Evolutionary conservation across 352 stramenopile genomes (phyloP), one percentile per base, ranked within the genome.

Genomic region (Phytophthora podocarpi): DNA sequence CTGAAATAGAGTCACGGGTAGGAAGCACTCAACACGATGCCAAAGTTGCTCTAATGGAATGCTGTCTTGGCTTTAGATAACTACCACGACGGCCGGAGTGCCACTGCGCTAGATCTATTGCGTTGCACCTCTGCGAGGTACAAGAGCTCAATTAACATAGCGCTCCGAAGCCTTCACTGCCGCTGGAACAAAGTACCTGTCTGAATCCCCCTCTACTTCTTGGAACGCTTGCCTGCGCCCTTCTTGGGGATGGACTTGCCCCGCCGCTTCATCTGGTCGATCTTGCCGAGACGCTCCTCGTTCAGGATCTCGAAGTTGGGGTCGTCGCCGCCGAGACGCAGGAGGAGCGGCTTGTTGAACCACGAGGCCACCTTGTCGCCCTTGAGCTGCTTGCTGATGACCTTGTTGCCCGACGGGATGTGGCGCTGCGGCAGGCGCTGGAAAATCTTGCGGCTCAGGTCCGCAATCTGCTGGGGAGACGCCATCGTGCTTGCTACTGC

Each of bases 321-420:
- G 74, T 93, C 85, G 67, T 95, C 82, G 43, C 84, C 78, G 63
- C 84, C 84, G 16, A 93, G 68, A 69, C 82, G 80, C 64, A 91
- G 61, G 43, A 71, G 56, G 24, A 95, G 70, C 24, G 86, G 86
- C 73, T 95, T 95, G 63, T 89, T 86, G 69, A 95, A 95, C 86
- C 86, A 95, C 46, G 78, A 88, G 23, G 80, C 86, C 10, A 95
- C 71, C 72, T 91, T 93, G 31, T 95, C 86, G 45, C 86, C 86
- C 74, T 90, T 90, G 37, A 95, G 78, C 75, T 93, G 82, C 77
- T 92, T 92, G 70, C 82, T 92, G 72, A 95, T 92, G 35, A 95
- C 78, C 72, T 95, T 95, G 72, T 93, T 95, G 65, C 86, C 86
- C 40, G 86, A 93, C 57, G 77, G 65, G 21, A 71, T 87, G 63